Evolutionary conservation across 1,284 basidiomycete genomes (phyloP), one percentile per base, ranked within the genome.

Genomic region (Melampsora abietis-canadensis): DNA sequence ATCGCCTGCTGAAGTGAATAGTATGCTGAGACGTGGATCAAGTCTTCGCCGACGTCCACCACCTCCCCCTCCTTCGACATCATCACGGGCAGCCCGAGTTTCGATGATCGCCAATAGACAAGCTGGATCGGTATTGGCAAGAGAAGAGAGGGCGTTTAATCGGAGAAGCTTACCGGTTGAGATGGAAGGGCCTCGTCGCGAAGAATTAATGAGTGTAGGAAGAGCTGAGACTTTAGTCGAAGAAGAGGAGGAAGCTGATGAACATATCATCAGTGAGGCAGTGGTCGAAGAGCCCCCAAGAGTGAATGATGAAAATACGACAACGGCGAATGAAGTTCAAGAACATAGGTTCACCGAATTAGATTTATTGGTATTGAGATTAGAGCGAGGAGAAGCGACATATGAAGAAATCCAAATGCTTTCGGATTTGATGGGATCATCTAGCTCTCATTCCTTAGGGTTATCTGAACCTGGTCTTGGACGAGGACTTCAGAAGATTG

Each of bases 271-370:
- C 0, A 14, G 14, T 44, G 40, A 44, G 4, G 4, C 12, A 1
- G 14, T 44, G 7, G 40, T 44, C 0, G 40, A 44, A 44, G 40
- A 44, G 14, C 0, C 1, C 14, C 14, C 12, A 15, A 44, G 40
- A 14, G 2, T 12, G 10, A 44, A 14, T 44, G 40, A 44, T 44
- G 40, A 44, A 1, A 44, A 44, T 44, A 14, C 14, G 2, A 44
- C 12, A 15, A 44, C 12, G 7, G 1, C 40, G 4, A 57, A 15
- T 57, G 51, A 57, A 57, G 51, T 21, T 24, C 51, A 57, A 57
- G 51, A 57, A 57, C 51, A 57, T 57, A 30, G 14, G n/a, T 57
- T 57, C 24, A 57, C 51, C 12, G 51, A 57, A 57, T 57, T 57
- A 7, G 51, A 57, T 30, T 21, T 57, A 57, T 57, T 57, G 27